phyloP scores from a whole-genome alignment of 78 protist species.

The Dictyostelium firmibasis region DNA sequence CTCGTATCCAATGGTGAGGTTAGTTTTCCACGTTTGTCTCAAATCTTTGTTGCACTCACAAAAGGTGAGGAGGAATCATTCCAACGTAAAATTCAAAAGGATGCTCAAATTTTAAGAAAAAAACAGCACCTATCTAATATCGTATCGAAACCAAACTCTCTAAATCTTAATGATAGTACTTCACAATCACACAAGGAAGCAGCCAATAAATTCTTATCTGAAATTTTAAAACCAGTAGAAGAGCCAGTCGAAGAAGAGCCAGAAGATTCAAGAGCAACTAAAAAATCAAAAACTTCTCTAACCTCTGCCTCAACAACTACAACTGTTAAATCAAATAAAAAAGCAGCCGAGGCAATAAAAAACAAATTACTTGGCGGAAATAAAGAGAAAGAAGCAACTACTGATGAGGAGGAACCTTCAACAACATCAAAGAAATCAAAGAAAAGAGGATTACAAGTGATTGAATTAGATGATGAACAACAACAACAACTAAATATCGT shows the following conservation, averaged over 20 bases:
- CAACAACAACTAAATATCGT: slow-evolving; percentile 4
- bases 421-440: background rate
- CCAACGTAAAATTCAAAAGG: slow-evolving; percentile 1
- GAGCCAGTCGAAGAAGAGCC: background rate
- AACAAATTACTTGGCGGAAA: background rate
- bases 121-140: background rate
- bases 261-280: background rate
- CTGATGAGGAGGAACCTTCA: background rate
- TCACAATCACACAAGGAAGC: slow-evolving; percentile 13
- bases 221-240: slow-evolving; percentile 15
- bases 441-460: slow-evolving; percentile 11
- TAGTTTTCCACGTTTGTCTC: background rate
- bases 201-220: slow-evolving; percentile 6
- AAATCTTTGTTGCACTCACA: slow-evolving; percentile 5
- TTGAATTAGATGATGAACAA: background rate
- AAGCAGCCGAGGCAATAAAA: slow-evolving; percentile 2
- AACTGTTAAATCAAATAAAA: slow-evolving; percentile 1
- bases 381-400: background rate
- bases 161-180: background rate
- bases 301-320: background rate
- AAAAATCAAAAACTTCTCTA: background rate
- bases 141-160: background rate
- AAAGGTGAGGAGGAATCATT: slow-evolving; percentile 17
- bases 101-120: background rate
- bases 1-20: slow-evolving; percentile 42